These are phyloP conservation scores for Rubia peregrina DNA, from an alignment of 305 asterid species.

Conservation along the genomic window DNA sequence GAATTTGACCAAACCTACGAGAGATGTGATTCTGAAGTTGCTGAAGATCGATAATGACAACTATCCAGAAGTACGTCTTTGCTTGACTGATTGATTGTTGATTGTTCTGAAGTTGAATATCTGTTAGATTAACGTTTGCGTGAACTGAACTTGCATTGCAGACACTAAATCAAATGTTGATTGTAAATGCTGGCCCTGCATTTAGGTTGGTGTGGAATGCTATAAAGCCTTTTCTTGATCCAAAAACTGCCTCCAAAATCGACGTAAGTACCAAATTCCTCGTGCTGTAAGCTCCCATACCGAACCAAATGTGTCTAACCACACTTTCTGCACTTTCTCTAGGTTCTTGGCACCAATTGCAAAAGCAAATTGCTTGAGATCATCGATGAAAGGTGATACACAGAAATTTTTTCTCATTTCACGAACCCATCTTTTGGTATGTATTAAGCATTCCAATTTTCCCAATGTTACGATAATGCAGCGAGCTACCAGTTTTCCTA, in stretches of 20 bases:
- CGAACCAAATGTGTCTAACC: neutral
- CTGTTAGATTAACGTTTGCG: neutral
- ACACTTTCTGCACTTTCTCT: neutral
- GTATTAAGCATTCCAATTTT: constrained; percentile 12
- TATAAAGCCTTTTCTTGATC: constrained; percentile 69
- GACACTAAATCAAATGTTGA: constrained; percentile 62
- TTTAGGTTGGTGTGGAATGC: constrained; percentile 66
- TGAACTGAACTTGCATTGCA: constrained; percentile 21
- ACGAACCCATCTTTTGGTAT: too few relatives aligned
- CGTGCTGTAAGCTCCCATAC: neutral
- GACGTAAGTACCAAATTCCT: constrained; percentile 26
- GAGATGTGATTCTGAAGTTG: constrained; percentile 49
- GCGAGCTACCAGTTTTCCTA: constrained; percentile 68
- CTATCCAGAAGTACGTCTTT: constrained; percentile 58
- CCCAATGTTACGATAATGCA: constrained; percentile 15
- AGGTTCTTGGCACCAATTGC: constrained; percentile 71
- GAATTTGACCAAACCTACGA: constrained; percentile 49
- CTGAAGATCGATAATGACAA: constrained; percentile 68
- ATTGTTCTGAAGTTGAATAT: neutral
- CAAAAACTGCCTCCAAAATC: constrained; percentile 60
- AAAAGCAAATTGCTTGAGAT: constrained; percentile 52
- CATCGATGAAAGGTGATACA: constrained; percentile 63
- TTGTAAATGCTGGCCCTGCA: constrained; percentile 74
- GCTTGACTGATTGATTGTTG: neutral
- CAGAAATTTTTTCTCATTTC: neutral